Base-by-base conservation (phyloP, 2,329 filamentous ascomycete genomes). In the Dactylellina haptotyla region DNA sequence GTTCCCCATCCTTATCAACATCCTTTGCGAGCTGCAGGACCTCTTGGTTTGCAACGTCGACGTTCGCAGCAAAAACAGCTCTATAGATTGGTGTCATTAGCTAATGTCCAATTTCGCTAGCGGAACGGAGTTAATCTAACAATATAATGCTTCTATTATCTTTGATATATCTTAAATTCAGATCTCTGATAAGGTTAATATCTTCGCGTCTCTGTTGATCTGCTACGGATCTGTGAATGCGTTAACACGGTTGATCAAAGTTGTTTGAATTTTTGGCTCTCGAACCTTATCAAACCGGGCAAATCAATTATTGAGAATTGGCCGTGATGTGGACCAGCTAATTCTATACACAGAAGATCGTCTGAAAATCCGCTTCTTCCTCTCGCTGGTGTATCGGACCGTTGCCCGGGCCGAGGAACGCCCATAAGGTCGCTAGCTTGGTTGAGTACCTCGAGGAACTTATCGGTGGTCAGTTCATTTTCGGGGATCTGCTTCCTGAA, bases 1-100 rank as follows among this genome's bases (percentile, higher is more conserved):
- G 78, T 30, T 77, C 72, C 0, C 82, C 82, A 2, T 75, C 65
- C 0, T 69, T 75, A 74, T 84, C 83, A 23, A 76, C 71, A 9
- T 80, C 76, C 18, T 78, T 77, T 0, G 61, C 62, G 3, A 73
- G 46, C 16, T 75, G 59, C 5, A 76, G 34, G 16, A 76, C 61
- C 34, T 65, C 65, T 39, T 75, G 75, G 23, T 63, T 75, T 16
- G 75, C 75, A 3, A 75, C 46, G 9, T 76, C 76, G 9, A 76
- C 57, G 14, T 72, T 76, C 4, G 75, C 70, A 3, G 56, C 53
- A 10, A 70, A 28, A 1, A 70, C 57, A 10, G 65, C 65, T 8
- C 65, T 70, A 23, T 10, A 34, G 9, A 23, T 4, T 46, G 16
- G 4, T 37, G n/a, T 30, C 14, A 39, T 26, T 62, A 18, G 25